Conservation (phyloP, 306 rosid genomes). For the Castanea mollissima region DNA sequence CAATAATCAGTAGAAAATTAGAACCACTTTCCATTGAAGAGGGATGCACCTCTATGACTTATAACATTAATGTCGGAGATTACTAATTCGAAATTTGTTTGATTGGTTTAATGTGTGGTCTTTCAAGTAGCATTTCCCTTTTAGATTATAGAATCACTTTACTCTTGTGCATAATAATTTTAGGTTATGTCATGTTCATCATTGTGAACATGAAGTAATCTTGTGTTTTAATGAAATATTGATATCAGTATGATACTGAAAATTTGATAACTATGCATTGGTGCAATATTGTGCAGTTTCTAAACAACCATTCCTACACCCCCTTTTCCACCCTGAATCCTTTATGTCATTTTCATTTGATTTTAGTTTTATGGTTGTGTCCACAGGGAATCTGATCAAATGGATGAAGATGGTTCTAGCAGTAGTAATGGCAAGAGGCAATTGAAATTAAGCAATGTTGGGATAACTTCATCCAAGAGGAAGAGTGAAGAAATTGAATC, state of each 20-base stretch:
- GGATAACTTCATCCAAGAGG: conserved; percentile 68
- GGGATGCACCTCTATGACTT: neutral
- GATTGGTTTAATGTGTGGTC: too few relatives aligned
- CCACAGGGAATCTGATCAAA: conserved; percentile 67
- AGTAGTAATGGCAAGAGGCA: conserved; percentile 57
- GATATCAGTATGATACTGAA: neutral
- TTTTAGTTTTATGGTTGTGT: conserved; percentile 13
- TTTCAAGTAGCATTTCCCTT: too few relatives aligned
- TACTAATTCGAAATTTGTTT: too few relatives aligned
- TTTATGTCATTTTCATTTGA: conserved; percentile 2
- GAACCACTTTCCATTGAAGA: neutral
- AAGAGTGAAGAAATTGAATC: conserved; percentile 90
- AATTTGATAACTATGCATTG: neutral
- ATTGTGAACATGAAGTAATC: too few relatives aligned
- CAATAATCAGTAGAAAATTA: neutral
- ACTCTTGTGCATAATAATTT: too few relatives aligned
- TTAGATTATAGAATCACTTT: too few relatives aligned
- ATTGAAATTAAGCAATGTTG: conserved; percentile 65
- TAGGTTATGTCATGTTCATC: too few relatives aligned
- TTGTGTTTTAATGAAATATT: neutral
- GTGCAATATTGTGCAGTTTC: neutral
- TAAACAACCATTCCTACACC: neutral
- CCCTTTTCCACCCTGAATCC: neutral
- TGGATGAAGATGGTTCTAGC: conserved; percentile 54
- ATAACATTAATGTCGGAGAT: too few relatives aligned